Conservation (phyloP, 495 filamentous ascomycete species). For the Oleoguttula mirabilis region DNA sequence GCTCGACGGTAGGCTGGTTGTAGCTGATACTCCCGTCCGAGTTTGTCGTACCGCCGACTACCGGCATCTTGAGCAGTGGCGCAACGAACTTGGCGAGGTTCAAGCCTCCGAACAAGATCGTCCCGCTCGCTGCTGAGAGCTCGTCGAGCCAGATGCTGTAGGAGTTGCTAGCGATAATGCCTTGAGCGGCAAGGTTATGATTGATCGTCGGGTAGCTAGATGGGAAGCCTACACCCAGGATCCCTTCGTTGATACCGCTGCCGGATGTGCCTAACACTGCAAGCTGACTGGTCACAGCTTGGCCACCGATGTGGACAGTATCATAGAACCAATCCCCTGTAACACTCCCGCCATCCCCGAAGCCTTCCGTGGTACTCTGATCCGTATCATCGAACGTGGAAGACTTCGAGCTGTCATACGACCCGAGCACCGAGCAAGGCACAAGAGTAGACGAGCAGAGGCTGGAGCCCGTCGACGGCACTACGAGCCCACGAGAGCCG, state of each 20-base stretch:
- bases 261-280: conserved; percentile 4
- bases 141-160: conserved; percentile 19
- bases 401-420: too few species aligned
- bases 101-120: conserved; percentile 15
- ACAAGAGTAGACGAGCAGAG: too few species aligned
- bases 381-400: too few species aligned
- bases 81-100: conserved; percentile 12
- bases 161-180: conserved; percentile 8
- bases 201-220: conserved; percentile 36
- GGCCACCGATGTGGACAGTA: too few species aligned
- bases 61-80: not conserved
- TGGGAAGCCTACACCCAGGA: conserved; percentile 79
- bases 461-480: too few species aligned
- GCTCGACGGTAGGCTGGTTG: too few species aligned
- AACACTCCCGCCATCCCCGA: too few species aligned
- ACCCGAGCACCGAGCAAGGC: too few species aligned
- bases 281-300: conserved; percentile 46
- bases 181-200: conserved; percentile 14
- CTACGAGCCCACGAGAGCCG: conserved; percentile 71
- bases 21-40: too few species aligned
- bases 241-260: conserved; percentile 43
- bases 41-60: too few species aligned
- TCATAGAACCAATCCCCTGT: too few species aligned
- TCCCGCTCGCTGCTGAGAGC: conserved; percentile 2
- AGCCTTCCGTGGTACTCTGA: too few species aligned